Base-by-base conservation (phyloP, 257 asterid species). In the Echites panduratus region DNA sequence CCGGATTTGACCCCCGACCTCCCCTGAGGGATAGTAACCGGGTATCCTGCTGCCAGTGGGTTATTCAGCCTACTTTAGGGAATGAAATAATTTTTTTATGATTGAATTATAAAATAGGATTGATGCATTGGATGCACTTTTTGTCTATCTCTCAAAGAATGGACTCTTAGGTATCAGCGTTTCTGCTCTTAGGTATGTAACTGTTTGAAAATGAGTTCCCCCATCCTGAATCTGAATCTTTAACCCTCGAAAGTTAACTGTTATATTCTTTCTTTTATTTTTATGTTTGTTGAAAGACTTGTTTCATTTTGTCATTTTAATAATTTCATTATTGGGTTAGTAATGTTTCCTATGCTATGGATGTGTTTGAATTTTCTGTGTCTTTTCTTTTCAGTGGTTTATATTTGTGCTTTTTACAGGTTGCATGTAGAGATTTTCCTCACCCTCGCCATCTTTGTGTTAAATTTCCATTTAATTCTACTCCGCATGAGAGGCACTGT, bases 341-440 rank as follows among this genome's bases (percentile, higher is more conserved):
- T 7, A 16, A 62, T 22, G 40, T 44, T 73, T 24, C 26, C 6
- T 61, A 32, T 66, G 17, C 19, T 17, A 57, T 19, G 66, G 38
- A 65, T 64, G 70, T 63, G 32, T 22, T 57, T 68, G 63, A 76
- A 63, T 48, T n/a, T 22, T 62, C 41, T 48, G 66, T 77, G 66
- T 65, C 29, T 70, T 62, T 43, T 57, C 35, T 73, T 44, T 50
- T 53, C 71, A 78, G n/a, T 14, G 20, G 66, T 56, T 67, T 35
- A 45, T 48, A 29, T 64, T 63, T 59, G 64, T 77, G 57, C 63
- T 56, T 61, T 38, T 65, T 74, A 71, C 82, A 80, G 97, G 89
- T 94, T 75, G 99, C 99, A 12, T 91, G 97, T 79, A 84, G 99
- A 83, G 99, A 94, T 84, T 94, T 87, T 76, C 97, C 99, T 73